These are phyloP conservation scores for Dothiorella sarmentorum DNA, from an alignment of 2,329 filamentous ascomycete species.

Conservation along the genomic window DNA sequence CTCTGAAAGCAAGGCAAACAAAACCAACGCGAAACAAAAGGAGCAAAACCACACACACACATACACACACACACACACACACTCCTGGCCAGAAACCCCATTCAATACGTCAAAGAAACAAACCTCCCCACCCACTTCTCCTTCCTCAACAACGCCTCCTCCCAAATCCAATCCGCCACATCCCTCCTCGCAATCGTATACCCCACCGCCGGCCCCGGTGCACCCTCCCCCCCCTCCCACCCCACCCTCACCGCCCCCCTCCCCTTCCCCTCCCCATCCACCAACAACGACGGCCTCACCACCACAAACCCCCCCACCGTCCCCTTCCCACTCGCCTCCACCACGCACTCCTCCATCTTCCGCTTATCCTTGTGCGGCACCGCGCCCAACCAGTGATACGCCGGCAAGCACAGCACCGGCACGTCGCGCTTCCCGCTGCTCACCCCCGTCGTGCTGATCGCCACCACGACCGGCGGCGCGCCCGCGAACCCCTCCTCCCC, in stretches of 20 bases:
- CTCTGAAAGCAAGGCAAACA: too few species aligned
- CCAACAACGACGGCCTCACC: constrained; percentile 38
- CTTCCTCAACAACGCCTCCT: constrained; percentile 29
- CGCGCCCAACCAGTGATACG: constrained; percentile 37
- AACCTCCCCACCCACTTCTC: constrained; percentile 31
- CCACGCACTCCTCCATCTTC: constrained; percentile 33
- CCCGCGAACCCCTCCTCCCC: background rate
- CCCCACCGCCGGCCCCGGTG: constrained; percentile 34
- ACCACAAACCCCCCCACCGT: constrained; percentile 31
- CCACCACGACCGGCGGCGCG: constrained; percentile 26
- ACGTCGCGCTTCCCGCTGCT: constrained; percentile 34
- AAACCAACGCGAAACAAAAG: too few species aligned
- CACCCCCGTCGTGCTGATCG: constrained; percentile 40
- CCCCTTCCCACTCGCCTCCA: constrained; percentile 22
- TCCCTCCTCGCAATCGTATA: constrained; percentile 38
- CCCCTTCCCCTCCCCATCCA: constrained; percentile 29
- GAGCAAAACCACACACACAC: background rate
- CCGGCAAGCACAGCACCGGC: constrained; percentile 28
- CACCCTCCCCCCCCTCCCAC: constrained; percentile 28
- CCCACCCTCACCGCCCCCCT: constrained; percentile 32
- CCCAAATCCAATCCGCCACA: constrained; percentile 41
- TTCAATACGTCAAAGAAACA: constrained; percentile 36
- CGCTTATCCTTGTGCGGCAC: constrained; percentile 42
- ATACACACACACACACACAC: background rate
- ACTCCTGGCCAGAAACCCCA: too few species aligned